phyloP scores from a whole-genome alignment of 176 grass and related monocot species.

The Pontederia paniculata region DNA sequence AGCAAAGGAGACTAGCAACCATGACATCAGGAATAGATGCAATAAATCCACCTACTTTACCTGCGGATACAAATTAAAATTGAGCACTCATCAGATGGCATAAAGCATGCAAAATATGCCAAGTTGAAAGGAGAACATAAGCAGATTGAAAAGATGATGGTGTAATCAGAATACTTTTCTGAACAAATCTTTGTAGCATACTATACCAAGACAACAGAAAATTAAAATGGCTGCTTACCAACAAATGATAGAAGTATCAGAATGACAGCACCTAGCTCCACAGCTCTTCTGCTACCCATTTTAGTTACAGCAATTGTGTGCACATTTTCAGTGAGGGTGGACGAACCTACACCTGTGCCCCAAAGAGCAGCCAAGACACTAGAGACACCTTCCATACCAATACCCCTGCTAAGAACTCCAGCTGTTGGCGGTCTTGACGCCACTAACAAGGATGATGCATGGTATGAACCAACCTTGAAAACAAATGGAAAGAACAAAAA shows the following conservation, averaged over 20 bases:
- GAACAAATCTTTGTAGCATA: too few relatives aligned
- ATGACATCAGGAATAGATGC: slow-evolving; percentile 95
- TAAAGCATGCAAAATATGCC: neutral
- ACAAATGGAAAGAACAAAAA: slow-evolving; percentile 10
- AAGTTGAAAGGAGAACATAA: too few relatives aligned
- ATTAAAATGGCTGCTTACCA: slow-evolving; percentile 36
- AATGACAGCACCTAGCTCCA: slow-evolving; percentile 80
- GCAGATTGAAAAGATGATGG: too few relatives aligned
- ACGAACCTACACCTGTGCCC: slow-evolving; percentile 85
- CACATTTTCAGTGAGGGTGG: slow-evolving; percentile 87
- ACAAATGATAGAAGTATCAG: slow-evolving; percentile 68
- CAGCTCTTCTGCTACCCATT: slow-evolving; percentile 87
- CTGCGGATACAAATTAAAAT: slow-evolving; percentile 26
- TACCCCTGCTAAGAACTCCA: slow-evolving; percentile 90
- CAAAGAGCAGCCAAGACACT: slow-evolving; percentile 77
- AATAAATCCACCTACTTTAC: slow-evolving; percentile 89
- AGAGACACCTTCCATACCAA: slow-evolving; percentile 78
- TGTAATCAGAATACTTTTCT: too few relatives aligned
- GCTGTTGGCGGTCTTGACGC: slow-evolving; percentile 81
- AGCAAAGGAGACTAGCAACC: slow-evolving; percentile 87
- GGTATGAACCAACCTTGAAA: slow-evolving; percentile 80
- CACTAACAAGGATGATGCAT: slow-evolving; percentile 90
- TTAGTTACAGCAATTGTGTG: slow-evolving; percentile 97
- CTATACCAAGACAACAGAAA: neutral
- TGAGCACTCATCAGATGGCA: neutral